Evolutionary conservation across 2,329 filamentous ascomycete genomes (phyloP).

Genomic region (Microcyclospora pomicola): DNA sequence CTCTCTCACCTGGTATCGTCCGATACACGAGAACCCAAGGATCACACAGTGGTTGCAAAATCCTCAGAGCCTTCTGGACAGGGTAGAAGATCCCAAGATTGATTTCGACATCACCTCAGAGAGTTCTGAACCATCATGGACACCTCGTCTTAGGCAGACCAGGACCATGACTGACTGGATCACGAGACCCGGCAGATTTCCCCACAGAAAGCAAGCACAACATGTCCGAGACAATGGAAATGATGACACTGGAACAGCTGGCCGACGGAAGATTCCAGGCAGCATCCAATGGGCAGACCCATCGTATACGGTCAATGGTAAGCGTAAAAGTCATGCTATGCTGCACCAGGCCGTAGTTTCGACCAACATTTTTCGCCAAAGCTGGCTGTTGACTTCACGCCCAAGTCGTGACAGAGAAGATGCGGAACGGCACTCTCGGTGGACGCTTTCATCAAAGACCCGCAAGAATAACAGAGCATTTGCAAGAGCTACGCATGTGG

Average conservation of each 20-base stretch:
- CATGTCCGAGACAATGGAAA: too few relatives aligned
- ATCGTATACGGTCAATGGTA: neutral
- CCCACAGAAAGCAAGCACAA: too few relatives aligned
- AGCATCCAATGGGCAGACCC: too few relatives aligned
- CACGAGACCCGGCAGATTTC: too few relatives aligned
- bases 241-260: too few relatives aligned
- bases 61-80: neutral
- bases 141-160: too few relatives aligned
- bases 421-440: too few relatives aligned
- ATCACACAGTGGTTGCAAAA: constrained; percentile 1
- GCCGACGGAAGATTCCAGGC: too few relatives aligned
- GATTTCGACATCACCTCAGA: neutral
- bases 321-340: neutral
- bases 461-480: constrained; percentile 1
- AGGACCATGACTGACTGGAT: too few relatives aligned
- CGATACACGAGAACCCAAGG: constrained; percentile 1
- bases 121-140: too few relatives aligned
- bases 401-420: too few relatives aligned
- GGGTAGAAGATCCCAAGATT: neutral
- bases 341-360: neutral
- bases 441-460: neutral
- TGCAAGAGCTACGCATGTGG: constrained; percentile 2
- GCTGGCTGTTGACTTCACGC: neutral
- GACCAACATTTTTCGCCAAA: constrained; percentile 3
- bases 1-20: constrained; percentile 15